These are phyloP conservation scores for Rhodomyrtus tomentosa DNA, from an alignment of 345 rosid species.

Conservation along the genomic window DNA sequence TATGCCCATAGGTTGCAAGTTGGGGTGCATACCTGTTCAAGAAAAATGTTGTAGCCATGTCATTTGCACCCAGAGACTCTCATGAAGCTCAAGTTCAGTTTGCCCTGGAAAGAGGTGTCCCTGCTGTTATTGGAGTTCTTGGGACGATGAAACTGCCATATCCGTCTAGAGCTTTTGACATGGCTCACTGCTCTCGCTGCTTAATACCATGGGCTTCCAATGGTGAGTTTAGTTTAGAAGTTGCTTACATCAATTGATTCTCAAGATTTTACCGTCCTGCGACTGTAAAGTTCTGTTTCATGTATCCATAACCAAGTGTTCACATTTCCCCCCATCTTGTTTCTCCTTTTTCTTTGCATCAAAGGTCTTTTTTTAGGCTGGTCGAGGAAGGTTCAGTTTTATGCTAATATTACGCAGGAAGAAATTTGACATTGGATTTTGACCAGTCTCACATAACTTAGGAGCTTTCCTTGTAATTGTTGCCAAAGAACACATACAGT, in stretches of 20 bases:
- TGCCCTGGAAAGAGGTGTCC: constrained; percentile 66
- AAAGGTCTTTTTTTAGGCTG: background rate
- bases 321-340: background rate
- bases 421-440: background rate
- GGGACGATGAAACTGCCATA: constrained; percentile 52
- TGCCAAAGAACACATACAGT: background rate
- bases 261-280: background rate
- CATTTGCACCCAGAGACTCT: constrained; percentile 62
- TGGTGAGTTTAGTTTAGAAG: constrained; percentile 14
- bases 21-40: constrained; percentile 58
- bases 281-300: background rate
- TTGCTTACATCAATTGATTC: background rate
- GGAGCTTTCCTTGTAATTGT: background rate
- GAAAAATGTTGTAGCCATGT: constrained; percentile 54
- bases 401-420: background rate
- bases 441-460: background rate
- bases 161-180: constrained; percentile 48
- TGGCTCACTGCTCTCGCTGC: constrained; percentile 64
- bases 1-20: constrained; percentile 40
- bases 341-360: background rate
- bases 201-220: constrained; percentile 56
- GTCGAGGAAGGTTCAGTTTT: background rate
- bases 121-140: constrained; percentile 57
- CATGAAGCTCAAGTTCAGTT: constrained; percentile 71
- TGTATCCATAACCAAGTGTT: background rate